A percentile compares a stretch with the other conserved stretches of the same genome.
These are phyloP conservation scores for Taxillus chinensis DNA, from an alignment of 164 flowering plant species.

Conservation along the genomic window DNA sequence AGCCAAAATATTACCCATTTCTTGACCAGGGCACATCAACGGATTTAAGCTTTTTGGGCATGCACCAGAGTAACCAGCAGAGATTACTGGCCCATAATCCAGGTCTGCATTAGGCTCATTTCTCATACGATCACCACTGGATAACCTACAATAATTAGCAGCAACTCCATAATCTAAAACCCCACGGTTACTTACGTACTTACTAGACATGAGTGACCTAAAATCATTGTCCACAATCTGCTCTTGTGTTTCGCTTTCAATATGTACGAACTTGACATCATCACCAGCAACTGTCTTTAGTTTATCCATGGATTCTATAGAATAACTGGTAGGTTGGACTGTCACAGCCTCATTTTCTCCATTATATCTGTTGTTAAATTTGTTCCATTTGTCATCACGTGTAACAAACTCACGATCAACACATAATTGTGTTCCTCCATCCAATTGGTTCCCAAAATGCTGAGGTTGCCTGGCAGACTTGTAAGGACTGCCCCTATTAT, in stretches of 20 bases:
- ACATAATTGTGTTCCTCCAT: background rate
- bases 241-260: conserved; percentile 2
- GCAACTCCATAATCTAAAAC: background rate
- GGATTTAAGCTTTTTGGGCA: conserved; percentile 6
- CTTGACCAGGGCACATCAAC: conserved; percentile 1
- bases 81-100: background rate
- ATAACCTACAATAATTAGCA: background rate
- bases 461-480: background rate
- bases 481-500: background rate
- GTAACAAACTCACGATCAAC: background rate
- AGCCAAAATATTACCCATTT: conserved; percentile 3
- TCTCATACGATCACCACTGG: too few relatives aligned
- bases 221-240: background rate
- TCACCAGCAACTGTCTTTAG: conserved; percentile 1
- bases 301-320: background rate
- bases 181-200: background rate
- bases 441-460: background rate
- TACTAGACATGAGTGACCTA: background rate
- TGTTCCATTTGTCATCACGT: background rate
- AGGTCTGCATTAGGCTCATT: too few relatives aligned
- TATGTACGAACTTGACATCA: conserved; percentile 7
- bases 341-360: conserved; percentile 1
- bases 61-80: conserved; percentile 4
- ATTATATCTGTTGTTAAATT: background rate
- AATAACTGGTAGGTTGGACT: background rate